Base-by-base conservation (phyloP, 2,329 filamentous ascomycete genomes). In the Torrubiellomyces zombiae region DNA sequence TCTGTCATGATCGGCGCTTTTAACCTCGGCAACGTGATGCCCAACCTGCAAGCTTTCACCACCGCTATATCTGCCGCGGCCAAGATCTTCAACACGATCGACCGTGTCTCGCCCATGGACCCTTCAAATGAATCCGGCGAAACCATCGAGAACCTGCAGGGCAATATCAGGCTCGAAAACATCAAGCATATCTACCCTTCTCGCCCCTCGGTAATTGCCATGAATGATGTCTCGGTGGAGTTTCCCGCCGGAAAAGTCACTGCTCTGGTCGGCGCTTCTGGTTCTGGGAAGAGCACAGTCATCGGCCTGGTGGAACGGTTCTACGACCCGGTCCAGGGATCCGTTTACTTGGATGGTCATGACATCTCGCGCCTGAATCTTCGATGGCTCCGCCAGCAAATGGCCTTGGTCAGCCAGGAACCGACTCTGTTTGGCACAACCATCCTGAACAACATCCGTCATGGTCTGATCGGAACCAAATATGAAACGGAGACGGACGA, bases 181-280 rank as follows among this genome's bases (percentile, higher is more conserved):
- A 63, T 95, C 44, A 89, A 80, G 48, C 85, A 93, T 50, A 86
- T 94, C 38, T 95, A 98, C 41, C 89, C 89, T 4, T 93, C 83
- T 5, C 70, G 89, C 9, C 81, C 85, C 0, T 85, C 94, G 40
- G 83, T 93, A 4, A 68, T 73, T 2, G 79, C 95, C 19, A 86
- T 95, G 73, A 60, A 89, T 20, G 72, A 75, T 34, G 79, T 95
- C 28, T 78, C 60, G 28, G 65, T 98, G 2, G 50, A 64, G 1
- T 75, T 95, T 18, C 82, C 83, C 2, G 79, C 85, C 3, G 85
- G 86, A 12, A 92, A 93, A 55, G 83, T 79, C 11, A 93, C 86
- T 3, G 89, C 89, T 2, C 58, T 98, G 6, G 89, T 98, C 5
- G 89, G 89, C 29, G 81, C 86, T 1, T 95, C 86, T 8, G 89